Conservation (phyloP, 1,284 basidiomycete genomes). For the Microbotryum scabiosae region DNA sequence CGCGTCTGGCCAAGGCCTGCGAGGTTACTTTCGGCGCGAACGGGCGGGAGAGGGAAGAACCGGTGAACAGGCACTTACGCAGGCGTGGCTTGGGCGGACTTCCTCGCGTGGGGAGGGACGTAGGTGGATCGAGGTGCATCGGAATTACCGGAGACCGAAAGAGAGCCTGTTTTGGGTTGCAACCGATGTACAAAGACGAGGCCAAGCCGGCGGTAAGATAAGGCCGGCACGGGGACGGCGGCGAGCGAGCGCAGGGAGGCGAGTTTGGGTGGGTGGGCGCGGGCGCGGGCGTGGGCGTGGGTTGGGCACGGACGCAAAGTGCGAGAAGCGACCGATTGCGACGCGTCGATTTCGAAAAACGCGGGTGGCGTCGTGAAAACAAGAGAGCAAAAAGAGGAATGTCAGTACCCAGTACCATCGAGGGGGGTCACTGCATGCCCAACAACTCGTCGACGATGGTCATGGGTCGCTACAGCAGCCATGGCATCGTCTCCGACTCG, state of each 20-base stretch:
- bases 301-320: background rate
- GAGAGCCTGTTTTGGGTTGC: conserved; percentile 13
- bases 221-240: background rate
- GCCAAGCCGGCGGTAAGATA: background rate
- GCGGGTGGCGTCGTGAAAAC: too few relatives aligned
- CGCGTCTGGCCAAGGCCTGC: too few relatives aligned
- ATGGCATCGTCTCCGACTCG: too few relatives aligned
- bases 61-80: too few relatives aligned
- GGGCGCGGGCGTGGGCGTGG: too few relatives aligned
- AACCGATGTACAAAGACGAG: background rate
- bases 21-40: too few relatives aligned
- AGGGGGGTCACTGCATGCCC: too few relatives aligned
- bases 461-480: too few relatives aligned
- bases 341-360: background rate
- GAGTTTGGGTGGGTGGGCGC: background rate
- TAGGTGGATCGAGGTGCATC: conserved; percentile 25
- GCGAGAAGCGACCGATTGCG: conserved; percentile 3
- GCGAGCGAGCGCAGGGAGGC: background rate
- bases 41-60: too few relatives aligned
- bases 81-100: conserved; percentile 4
- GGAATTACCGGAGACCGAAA: conserved; percentile 16
- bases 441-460: too few relatives aligned
- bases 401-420: too few relatives aligned
- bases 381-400: too few relatives aligned
- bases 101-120: conserved; percentile 34